Base-by-base conservation (phyloP, 257 asterid genomes). In the Penstemon davidsonii region DNA sequence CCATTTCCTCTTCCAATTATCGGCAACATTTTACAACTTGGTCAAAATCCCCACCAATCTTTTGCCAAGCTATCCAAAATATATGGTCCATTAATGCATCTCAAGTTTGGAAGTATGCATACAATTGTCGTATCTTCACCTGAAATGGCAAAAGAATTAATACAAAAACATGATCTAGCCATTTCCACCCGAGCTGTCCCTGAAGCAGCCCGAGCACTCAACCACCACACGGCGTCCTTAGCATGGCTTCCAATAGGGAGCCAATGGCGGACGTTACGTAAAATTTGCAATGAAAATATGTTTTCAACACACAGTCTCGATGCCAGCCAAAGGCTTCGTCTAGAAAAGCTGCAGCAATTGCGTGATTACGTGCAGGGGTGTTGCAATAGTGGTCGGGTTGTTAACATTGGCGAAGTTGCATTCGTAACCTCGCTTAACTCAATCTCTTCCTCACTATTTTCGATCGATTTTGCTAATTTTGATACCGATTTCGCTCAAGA, bases 41-140 rank as follows among this genome's bases (percentile, higher is more conserved):
- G 60, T 39, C 2, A 25, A 19, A 55, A 18, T 12, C 60, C 60
- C 3, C 60, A 55, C 39, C 37, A 15, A 55, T 55, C 60, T 6
- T 39, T 55, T 15, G 60, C 60, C 6, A 55, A 55, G 7, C 40
- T 55, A 38, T 55, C 60, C 60, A 19, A 55, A 8, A 18, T 15
- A 5, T 55, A 55, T 33, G 60, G 60, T 5, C 60, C 60, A 8
- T 55, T 55, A 55, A 55, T 55, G 60, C 38, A 55, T 33, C 60
- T 55, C 60, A 55, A 55, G 11, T 11, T 55, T 33, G 60, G 60
- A 55, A 55, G 39, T 33, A 9, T 55, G 25, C 60, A 55, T 19
- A 55, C 60, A 55, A 15, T 55, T 33, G 60, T 55, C 25, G 38
- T 55, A 19, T 55, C 60, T 18, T 15, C 60, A 5, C 60, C 60